Base-by-base conservation (phyloP, 495 filamentous ascomycete genomes). In the Trichoderma virens region DNA sequence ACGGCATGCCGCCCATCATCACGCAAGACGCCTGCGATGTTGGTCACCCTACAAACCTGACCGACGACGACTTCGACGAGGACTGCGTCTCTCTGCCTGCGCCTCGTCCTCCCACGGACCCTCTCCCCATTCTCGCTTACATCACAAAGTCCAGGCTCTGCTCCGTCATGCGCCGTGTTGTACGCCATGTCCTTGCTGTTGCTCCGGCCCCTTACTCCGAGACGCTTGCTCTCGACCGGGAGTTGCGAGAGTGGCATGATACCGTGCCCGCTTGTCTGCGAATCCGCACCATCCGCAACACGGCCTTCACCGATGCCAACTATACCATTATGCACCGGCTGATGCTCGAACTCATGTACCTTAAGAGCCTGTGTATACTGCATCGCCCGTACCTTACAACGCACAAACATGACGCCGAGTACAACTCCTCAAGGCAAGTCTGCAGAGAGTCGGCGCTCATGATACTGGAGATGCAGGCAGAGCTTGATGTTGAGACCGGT, bases 1-100 rank as follows among this genome's bases (percentile, higher is more conserved):
- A 79, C 64, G 82, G 82, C 14, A 70, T 84, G 66, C 82, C 81
- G 9, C 71, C 75, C 1, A 74, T 78, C 39, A 73, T 82, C 41
- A 71, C 73, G 1, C 67, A 76, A 13, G 73, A 76, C 28, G 73
- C 77, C 30, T 81, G 73, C 61, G 80, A 83, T 63, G 81, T 79
- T 2, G 70, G 71, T 32, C 65, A 67, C 16, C 80, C 80, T 5
- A 63, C 70, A 9, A 84, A 83, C 63, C 67, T 80, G 0, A 70
- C 70, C 38, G 80, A 84, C 62, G 69, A 74, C 11, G 81, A 83
- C 60, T 78, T 83, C 61, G 72, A 77, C 51, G 73, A 79, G 41
- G 72, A 76, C 34, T 70, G 71, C 23, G 67, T 70, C 56, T 67
- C 66, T 16, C 66, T 81, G 28, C 79, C 79, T 23, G 63, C 70